phyloP scores from a whole-genome alignment of 805 yeast genomes.

The Cyberlindnera mycetangii region DNA sequence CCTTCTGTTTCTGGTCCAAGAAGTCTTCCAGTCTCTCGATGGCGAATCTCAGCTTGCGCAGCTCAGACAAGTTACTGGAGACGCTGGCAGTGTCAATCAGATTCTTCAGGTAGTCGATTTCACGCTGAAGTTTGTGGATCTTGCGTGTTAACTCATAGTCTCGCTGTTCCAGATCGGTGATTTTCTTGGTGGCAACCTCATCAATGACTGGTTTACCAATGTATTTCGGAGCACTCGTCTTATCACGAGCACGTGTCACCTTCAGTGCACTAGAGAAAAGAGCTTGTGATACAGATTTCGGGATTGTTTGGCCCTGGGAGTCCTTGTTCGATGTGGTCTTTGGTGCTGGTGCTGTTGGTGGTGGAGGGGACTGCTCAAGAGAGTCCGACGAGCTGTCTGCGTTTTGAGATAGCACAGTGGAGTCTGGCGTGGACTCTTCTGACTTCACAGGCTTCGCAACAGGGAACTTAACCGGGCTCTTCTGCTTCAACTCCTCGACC shows the following conservation, averaged over 20 bases:
- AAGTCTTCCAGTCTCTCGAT: constrained; percentile 37
- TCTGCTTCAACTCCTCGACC: constrained; percentile 24
- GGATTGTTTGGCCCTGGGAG: constrained; percentile 15
- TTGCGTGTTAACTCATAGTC: constrained; percentile 33
- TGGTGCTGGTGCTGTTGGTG: neutral
- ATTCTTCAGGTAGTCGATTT: constrained; percentile 35
- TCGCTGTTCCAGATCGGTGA: constrained; percentile 30
- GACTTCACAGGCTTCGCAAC: constrained; percentile 2
- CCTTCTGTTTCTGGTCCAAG: constrained; percentile 39
- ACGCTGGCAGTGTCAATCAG: constrained; percentile 35
- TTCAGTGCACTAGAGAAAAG: constrained; percentile 23
- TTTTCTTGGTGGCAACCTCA: constrained; percentile 19
- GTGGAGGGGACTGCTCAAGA: constrained; percentile 2
- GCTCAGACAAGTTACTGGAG: constrained; percentile 34
- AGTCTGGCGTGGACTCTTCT: constrained; percentile 15
- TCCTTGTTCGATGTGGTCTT: constrained; percentile 1
- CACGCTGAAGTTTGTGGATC: constrained; percentile 36
- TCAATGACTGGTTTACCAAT: constrained; percentile 24
- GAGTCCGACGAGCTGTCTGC: constrained; percentile 14
- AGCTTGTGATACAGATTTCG: constrained; percentile 30
- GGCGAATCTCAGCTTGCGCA: constrained; percentile 36
- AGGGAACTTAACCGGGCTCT: constrained; percentile 17
- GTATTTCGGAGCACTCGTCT: constrained; percentile 23
- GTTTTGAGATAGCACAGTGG: constrained; percentile 11
- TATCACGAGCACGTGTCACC: constrained; percentile 29